These are phyloP conservation scores for Pisolithus tinctorius DNA, from an alignment of 768 basidiomycete genomes.

Conservation along the genomic window DNA sequence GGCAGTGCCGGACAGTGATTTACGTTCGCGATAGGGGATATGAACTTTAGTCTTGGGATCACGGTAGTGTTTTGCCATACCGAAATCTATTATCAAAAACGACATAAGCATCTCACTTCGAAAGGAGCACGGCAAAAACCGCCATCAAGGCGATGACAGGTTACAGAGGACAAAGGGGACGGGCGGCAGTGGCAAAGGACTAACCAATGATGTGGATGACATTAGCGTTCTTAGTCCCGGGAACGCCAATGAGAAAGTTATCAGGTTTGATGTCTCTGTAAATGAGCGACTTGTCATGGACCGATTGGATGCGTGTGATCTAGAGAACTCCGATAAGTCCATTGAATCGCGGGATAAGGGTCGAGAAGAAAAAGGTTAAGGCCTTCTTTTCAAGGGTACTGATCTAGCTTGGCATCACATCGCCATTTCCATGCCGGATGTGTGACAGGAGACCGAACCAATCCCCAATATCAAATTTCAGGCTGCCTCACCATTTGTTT, in stretches of 20 bases:
- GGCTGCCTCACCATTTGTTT: slow-evolving; percentile 87
- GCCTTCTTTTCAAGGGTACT: background rate
- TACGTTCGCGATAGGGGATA: slow-evolving; percentile 98
- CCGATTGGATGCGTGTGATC: slow-evolving; percentile 94
- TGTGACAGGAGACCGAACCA: background rate
- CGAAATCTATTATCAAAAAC: slow-evolving; percentile 62
- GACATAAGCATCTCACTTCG: slow-evolving; percentile 5
- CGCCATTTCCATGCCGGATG: background rate
- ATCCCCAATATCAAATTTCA: background rate
- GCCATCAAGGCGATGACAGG: background rate
- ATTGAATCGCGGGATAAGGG: background rate
- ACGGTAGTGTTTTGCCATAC: slow-evolving; percentile 99
- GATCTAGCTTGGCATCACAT: background rate
- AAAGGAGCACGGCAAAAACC: slow-evolving; percentile 1
- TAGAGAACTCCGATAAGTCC: slow-evolving; percentile 27
- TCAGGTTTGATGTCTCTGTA: slow-evolving; percentile 99
- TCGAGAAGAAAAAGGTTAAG: background rate
- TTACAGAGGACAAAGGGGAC: background rate
- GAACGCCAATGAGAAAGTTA: slow-evolving; percentile 96
- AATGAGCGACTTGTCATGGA: slow-evolving; percentile 97
- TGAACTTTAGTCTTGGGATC: slow-evolving; percentile 97
- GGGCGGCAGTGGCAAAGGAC: slow-evolving; percentile 21
- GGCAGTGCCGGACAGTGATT: slow-evolving; percentile 92
- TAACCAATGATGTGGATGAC: slow-evolving; percentile 79
- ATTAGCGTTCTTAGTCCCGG: slow-evolving; percentile 86